Evolutionary conservation across 1,139 yeast species (phyloP), one percentile per base, ranked within the genome.

Genomic region (Suhomyces coccinellae): DNA sequence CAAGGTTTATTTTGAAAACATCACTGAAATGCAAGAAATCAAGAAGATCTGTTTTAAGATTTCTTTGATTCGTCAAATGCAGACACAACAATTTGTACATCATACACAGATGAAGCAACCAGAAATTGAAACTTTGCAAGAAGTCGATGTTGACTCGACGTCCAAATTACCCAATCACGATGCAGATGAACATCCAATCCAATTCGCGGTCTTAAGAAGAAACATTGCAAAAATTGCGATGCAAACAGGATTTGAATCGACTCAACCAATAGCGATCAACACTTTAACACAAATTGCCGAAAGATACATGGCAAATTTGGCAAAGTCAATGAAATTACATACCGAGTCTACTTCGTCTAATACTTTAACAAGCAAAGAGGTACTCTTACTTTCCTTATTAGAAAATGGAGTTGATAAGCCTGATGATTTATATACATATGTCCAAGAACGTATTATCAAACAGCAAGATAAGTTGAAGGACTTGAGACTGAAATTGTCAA

Each of bases 181-280:
- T 50, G 66, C 72, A 10, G 70, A 75, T 59, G 75, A 77, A 45
- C 74, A 71, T 20, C 80, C 77, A 2, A 74, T 89, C 11, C 86
- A 89, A 24, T 80, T 77, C 56, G 73, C 82, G 1, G 83, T 87
- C 0, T 66, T 95, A 66, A 75, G 82, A 52, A 81, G 87, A 52
- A 80, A 84, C 38, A 79, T 88, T 1, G 80, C 91, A 13, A 89
- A 90, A 50, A 71, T 95, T 22, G 83, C 89, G 1, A 93, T 93
- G 98, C 87, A 89, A 45, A 85, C 87, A 30, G 99, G 99, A 0
- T 95, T 88, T 69, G 98, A 95, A 66, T 74, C 85, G 1, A 80
- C 95, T 0, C 89, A 88, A 53, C 80, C 86, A 11, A 71, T 77
- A 48, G 97, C 98, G 2, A 76, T 88, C 20, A 87, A 87, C 49